Conservation (phyloP, 768 basidiomycete species). For the Strobilomyces echinocephalus region DNA sequence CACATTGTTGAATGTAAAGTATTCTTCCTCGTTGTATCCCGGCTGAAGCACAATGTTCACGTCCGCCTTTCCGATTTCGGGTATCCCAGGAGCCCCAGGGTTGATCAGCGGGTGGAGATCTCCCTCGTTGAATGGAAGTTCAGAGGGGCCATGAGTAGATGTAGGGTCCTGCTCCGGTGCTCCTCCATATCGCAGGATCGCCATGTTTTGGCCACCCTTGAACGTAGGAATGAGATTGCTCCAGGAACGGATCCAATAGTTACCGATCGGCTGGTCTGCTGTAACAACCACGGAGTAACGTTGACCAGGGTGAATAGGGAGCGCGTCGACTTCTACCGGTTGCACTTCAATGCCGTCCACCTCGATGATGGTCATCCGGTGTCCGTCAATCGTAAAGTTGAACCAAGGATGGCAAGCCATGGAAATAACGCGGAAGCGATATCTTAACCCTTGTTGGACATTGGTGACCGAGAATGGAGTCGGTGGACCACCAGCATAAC, state of each 20-base stretch:
- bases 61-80: slow-evolving; percentile 37
- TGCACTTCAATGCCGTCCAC: not conserved
- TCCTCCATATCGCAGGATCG: slow-evolving; percentile 47
- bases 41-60: slow-evolving; percentile 27
- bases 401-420: not conserved
- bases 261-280: not conserved
- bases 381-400: slow-evolving; percentile 5
- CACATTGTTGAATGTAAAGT: slow-evolving; percentile 23
- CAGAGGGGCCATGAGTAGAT: slow-evolving; percentile 30
- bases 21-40: not conserved
- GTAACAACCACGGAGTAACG: slow-evolving; percentile 2
- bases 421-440: slow-evolving; percentile 2
- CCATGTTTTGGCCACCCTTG: slow-evolving; percentile 39
- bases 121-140: slow-evolving; percentile 34
- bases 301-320: not conserved
- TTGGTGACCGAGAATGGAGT: not conserved
- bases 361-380: slow-evolving; percentile 6
- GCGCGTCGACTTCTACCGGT: slow-evolving; percentile 1
- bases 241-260: slow-evolving; percentile 1
- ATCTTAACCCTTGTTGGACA: not conserved
- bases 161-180: slow-evolving; percentile 42
- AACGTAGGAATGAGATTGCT: slow-evolving; percentile 18
- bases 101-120: slow-evolving; percentile 34
- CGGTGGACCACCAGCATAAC: not conserved
- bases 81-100: slow-evolving; percentile 37